Base-by-base conservation (phyloP, 768 basidiomycete species). In the Kwoniella botswanensis region DNA sequence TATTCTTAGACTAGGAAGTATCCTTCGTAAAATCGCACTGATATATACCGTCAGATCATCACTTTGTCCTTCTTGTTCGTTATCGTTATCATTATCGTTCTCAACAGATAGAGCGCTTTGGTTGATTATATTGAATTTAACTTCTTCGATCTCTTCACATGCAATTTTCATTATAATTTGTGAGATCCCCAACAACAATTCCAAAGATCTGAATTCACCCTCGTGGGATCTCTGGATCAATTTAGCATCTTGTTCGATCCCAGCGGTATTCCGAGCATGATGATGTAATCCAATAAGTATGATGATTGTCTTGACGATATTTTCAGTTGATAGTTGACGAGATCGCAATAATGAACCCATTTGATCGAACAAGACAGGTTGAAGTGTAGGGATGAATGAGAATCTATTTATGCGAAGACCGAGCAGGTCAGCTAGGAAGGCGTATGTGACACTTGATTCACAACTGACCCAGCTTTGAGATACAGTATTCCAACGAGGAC, bases 1-100 rank as follows among this genome's bases (percentile, higher is more conserved):
- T 66, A 98, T 90, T 21, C 96, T 89, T 43, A 98, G 85, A 6
- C 93, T 90, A 4, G 94, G 94, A 6, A 98, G 85, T 5, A 91
- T 90, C 35, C 97, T 88, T 59, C 96, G 87, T 71, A 98, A 91
- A 13, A 88, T 87, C 1, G 94, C 94, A 1, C 92, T 91, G 78
- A 99, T 97, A 59, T 71, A 66, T n/a, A 66, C 62, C 42, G 72
- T 68, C 29, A 58, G 12, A 63, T 43, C 44, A 15, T 44, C 42
- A n/a, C n/a, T 42, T 44, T 55, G 17, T 29, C 15, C 46, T 50
- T 44, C 29, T 58, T 59, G n/a, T 42, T 66, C 53, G 13, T 65
- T 65, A 10, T 35, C 26, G 15, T 60, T 62, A 6, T 65, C 69
- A 42, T 76, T 70, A 22, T 53, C 70, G n/a, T 67, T 67, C 5